These are phyloP conservation scores for Fusarium sp. DNA, from an alignment of 2,329 filamentous ascomycete species.

Conservation along the genomic window DNA sequence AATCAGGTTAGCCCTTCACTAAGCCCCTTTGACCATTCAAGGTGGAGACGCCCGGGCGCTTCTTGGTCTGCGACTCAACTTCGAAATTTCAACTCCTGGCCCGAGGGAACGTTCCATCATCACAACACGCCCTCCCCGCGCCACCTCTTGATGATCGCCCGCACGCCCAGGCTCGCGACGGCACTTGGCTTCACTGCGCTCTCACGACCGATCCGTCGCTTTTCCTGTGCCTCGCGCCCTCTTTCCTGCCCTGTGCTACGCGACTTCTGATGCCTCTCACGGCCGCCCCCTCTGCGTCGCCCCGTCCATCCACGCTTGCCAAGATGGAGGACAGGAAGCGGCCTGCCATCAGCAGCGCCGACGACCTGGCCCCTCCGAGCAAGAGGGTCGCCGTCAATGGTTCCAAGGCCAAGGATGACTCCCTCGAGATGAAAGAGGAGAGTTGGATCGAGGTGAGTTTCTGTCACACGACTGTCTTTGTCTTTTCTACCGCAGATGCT, in stretches of 20 bases:
- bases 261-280: conserved; percentile 84
- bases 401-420: conserved; percentile 63
- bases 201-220: conserved; percentile 42
- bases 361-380: conserved; percentile 85
- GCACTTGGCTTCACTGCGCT: conserved; percentile 48
- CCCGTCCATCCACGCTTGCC: conserved; percentile 80
- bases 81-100: conserved; percentile 57
- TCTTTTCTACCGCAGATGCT: conserved; percentile 29
- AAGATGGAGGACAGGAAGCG: conserved; percentile 99
- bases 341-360: conserved; percentile 79
- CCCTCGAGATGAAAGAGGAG: conserved; percentile 65
- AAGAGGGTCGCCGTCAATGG: conserved; percentile 95
- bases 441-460: conserved; percentile 71
- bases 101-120: conserved; percentile 48
- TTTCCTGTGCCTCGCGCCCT: conserved; percentile 49
- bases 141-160: conserved; percentile 49
- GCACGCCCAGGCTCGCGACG: conserved; percentile 46
- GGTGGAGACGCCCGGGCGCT: conserved; percentile 45
- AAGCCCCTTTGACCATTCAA: conserved; percentile 50
- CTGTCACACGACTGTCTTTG: conserved; percentile 51
- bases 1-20: conserved; percentile 48
- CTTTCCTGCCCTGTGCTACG: conserved; percentile 50
- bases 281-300: conserved; percentile 72
- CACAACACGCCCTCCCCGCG: conserved; percentile 45
- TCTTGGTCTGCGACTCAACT: conserved; percentile 53